Evolutionary conservation across 1,284 basidiomycete genomes (phyloP).

Genomic region (Athelia psychrophila): DNA sequence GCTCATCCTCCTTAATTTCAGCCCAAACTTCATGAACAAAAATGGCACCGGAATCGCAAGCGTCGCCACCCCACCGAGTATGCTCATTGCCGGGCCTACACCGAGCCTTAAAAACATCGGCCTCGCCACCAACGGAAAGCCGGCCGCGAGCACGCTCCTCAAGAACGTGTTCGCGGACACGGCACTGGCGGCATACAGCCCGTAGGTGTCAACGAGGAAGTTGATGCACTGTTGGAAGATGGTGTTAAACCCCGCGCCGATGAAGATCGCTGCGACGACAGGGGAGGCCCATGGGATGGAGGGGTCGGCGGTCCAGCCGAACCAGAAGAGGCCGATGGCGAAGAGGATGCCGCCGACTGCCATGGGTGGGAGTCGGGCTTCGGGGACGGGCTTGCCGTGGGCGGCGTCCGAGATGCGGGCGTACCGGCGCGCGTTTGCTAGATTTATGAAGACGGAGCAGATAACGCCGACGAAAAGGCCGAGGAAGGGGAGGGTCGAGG

Average conservation of each 20-base stretch:
- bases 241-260: constrained; percentile 14
- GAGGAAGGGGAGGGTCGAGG: constrained; percentile 27
- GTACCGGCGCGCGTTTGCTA: constrained; percentile 14
- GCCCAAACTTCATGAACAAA: not conserved
- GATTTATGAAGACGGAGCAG: constrained; percentile 25
- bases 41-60: not conserved
- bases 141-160: not conserved
- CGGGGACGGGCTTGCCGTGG: constrained; percentile 21
- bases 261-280: constrained; percentile 4
- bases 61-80: not conserved
- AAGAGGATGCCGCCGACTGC: not conserved
- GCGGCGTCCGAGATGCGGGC: not conserved
- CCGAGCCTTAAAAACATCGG: not conserved
- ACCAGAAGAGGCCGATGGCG: constrained; percentile 23
- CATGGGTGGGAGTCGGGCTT: constrained; percentile 18
- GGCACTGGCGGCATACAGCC: constrained; percentile 41
- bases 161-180: constrained; percentile 9
- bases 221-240: constrained; percentile 30
- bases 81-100: not conserved
- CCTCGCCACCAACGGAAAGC: not conserved
- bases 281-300: constrained; percentile 30
- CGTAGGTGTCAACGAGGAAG: constrained; percentile 48
- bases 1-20: not conserved
- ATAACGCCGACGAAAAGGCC: constrained; percentile 27
- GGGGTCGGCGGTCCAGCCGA: constrained; percentile 34